Conservation (phyloP, 257 asterid genomes). For the Ehretia macrophylla region DNA sequence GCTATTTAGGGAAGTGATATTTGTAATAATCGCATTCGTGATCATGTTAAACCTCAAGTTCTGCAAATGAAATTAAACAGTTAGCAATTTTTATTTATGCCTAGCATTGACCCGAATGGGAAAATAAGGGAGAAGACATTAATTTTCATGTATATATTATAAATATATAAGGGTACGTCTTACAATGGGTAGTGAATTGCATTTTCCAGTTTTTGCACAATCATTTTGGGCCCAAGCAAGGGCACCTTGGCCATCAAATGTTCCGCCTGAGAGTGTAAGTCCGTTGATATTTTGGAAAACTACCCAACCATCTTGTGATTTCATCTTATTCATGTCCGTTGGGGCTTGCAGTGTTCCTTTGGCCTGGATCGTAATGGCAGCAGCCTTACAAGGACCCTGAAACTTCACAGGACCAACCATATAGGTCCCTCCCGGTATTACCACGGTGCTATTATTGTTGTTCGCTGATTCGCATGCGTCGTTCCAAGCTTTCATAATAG, state of each 20-base stretch:
- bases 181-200: not conserved
- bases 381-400: constrained; percentile 2
- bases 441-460: not conserved
- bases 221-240: constrained; percentile 3
- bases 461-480: not conserved
- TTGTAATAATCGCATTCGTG: not conserved
- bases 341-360: not conserved
- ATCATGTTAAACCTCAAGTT: not conserved
- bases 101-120: not conserved
- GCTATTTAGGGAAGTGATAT: constrained; percentile 1
- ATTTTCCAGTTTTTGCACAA: not conserved
- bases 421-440: not conserved
- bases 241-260: constrained; percentile 12
- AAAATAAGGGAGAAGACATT: not conserved
- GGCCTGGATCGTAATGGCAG: not conserved
- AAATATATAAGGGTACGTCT: too few species aligned
- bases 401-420: not conserved
- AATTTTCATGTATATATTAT: too few species aligned
- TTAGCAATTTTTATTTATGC: too few species aligned
- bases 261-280: constrained; percentile 1
- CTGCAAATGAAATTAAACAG: constrained; percentile 6
- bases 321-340: not conserved
- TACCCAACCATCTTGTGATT: not conserved
- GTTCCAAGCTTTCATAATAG: not conserved
- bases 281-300: not conserved